Percentiles rank a stretch among this genome's conserved stretches.
Evolutionary conservation across 2,329 filamentous ascomycete species (phyloP).

Genomic region (Pseudopithomyces maydicus): DNA sequence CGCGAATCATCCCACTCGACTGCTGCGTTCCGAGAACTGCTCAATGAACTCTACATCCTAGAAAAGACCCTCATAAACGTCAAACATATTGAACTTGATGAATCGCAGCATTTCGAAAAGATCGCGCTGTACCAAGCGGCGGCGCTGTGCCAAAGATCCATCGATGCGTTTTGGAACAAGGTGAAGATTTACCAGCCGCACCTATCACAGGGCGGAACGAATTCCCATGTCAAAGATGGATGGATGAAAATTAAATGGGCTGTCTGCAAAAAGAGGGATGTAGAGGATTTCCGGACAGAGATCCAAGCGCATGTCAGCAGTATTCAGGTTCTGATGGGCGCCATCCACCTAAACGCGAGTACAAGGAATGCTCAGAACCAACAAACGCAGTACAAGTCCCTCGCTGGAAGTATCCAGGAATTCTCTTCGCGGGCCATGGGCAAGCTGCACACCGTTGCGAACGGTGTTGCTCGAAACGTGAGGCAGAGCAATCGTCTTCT

Average conservation of each 20-base stretch:
- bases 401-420: constrained; percentile 12
- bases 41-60: constrained; percentile 30
- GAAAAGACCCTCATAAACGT: constrained; percentile 31
- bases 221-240: constrained; percentile 19
- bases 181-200: constrained; percentile 34
- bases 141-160: constrained; percentile 29
- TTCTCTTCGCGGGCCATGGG: constrained; percentile 22
- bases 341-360: constrained; percentile 25
- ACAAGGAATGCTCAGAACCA: constrained; percentile 3
- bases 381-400: not conserved
- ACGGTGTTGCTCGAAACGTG: constrained; percentile 5
- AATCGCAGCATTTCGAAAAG: constrained; percentile 17
- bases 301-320: constrained; percentile 27
- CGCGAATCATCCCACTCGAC: constrained; percentile 25
- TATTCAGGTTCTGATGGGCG: constrained; percentile 33
- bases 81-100: constrained; percentile 28
- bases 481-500: constrained; percentile 14
- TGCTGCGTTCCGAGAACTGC: constrained; percentile 28
- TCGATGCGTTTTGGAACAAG: constrained; percentile 32
- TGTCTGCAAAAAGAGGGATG: constrained; percentile 31
- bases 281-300: constrained; percentile 27
- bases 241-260: constrained; percentile 35
- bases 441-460: constrained; percentile 3
- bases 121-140: constrained; percentile 27
- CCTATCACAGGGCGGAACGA: constrained; percentile 11